Conservation (phyloP, 306 rosid genomes). For the Cucumis sativus region DNA sequence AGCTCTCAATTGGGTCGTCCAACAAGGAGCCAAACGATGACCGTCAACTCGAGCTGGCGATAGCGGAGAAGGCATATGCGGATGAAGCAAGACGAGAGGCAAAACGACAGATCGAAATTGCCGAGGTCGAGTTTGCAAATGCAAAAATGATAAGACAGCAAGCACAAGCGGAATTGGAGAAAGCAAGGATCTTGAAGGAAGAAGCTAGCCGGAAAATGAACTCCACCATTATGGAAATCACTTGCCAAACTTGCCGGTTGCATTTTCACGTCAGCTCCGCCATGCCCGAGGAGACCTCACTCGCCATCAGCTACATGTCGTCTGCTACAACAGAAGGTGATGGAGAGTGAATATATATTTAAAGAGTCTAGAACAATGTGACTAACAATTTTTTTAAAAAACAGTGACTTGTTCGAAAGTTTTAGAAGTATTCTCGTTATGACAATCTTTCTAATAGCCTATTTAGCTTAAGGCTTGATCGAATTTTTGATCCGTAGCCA, state of each 20-base stretch:
- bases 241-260: constrained; percentile 74
- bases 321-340: constrained; percentile 77
- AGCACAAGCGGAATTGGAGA: constrained; percentile 64
- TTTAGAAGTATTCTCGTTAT: no score
- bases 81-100: constrained; percentile 85
- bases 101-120: constrained; percentile 53
- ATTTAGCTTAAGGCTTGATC: no score
- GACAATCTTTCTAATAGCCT: no score
- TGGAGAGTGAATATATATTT: constrained; percentile 20
- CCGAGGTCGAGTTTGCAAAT: constrained; percentile 64
- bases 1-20: constrained; percentile 69
- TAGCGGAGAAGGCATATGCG: constrained; percentile 58
- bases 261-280: constrained; percentile 32
- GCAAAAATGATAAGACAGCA: constrained; percentile 78
- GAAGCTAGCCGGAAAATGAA: constrained; percentile 58
- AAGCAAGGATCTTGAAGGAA: constrained; percentile 58
- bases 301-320: constrained; percentile 72
- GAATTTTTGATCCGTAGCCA: no score
- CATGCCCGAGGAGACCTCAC: constrained; percentile 54
- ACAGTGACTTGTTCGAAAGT: background rate
- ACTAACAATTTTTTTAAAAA: background rate
- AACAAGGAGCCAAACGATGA: background rate
- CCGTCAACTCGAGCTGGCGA: constrained; percentile 43
- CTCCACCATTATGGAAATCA: constrained; percentile 62
- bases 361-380: background rate